phyloP scores from a whole-genome alignment of 2,329 filamentous ascomycete genomes.

The Coniochaeta hoffmannii region DNA sequence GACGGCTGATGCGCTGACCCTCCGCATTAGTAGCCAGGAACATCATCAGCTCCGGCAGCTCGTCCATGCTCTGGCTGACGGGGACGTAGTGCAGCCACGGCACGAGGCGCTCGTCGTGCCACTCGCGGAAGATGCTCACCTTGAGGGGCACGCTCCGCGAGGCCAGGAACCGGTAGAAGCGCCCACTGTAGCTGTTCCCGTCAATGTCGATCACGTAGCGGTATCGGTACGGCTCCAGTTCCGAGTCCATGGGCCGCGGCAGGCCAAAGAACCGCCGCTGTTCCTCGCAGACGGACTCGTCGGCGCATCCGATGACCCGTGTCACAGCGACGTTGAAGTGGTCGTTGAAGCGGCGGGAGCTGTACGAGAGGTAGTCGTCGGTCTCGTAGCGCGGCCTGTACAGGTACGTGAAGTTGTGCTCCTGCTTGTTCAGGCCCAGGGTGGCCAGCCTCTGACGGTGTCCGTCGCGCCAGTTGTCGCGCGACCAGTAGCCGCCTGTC shows the following conservation, averaged over 20 bases:
- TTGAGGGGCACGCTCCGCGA: constrained; percentile 42
- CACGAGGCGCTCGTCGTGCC: constrained; percentile 48
- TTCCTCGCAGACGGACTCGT: constrained; percentile 14
- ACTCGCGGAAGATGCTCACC: constrained; percentile 44
- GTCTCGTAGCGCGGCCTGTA: background rate
- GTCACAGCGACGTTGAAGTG: constrained; percentile 15
- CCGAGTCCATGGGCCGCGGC: constrained; percentile 15
- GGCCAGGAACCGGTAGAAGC: constrained; percentile 42
- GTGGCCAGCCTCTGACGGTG: constrained; percentile 7
- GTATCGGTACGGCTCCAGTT: constrained; percentile 22
- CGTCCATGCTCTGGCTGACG: constrained; percentile 38
- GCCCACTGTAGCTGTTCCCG: constrained; percentile 47
- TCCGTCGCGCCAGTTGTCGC: background rate
- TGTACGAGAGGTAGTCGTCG: background rate
- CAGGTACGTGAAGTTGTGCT: constrained; percentile 3
- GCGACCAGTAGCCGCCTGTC: constrained; percentile 14
- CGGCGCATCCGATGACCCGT: constrained; percentile 34
- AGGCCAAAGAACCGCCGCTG: constrained; percentile 12
- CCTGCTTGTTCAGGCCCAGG: constrained; percentile 4
- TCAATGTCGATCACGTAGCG: constrained; percentile 44
- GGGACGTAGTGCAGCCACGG: constrained; percentile 53
- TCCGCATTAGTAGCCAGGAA: constrained; percentile 35
- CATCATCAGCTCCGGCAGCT: constrained; percentile 42
- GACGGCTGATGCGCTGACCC: constrained; percentile 38
- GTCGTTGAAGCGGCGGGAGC: background rate